A percentile compares a stretch with the other conserved stretches of the same genome.
These are phyloP conservation scores for Gelatoporia subvermispora DNA, from an alignment of 768 basidiomycete species.

Conservation along the genomic window DNA sequence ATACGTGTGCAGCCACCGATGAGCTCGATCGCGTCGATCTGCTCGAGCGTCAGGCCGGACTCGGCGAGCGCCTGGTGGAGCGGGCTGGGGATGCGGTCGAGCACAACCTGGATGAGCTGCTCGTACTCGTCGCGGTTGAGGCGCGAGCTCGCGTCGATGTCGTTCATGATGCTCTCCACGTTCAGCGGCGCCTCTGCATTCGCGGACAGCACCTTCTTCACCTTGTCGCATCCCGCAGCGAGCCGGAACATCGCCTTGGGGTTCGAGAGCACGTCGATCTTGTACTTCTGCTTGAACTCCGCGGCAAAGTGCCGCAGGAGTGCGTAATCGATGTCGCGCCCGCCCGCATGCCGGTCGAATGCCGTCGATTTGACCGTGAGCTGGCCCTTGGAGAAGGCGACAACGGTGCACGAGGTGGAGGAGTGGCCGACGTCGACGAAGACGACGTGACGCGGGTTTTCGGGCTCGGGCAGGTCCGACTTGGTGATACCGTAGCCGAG, in stretches of 20 bases:
- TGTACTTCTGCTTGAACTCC: constrained; percentile 96
- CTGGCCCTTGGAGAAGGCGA: constrained; percentile 93
- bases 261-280: constrained; percentile 88
- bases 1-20: constrained; percentile 92
- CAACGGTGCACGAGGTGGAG: constrained; percentile 78
- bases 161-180: constrained; percentile 96
- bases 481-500: constrained; percentile 99
- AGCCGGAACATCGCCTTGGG: constrained; percentile 95
- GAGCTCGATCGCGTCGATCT: constrained; percentile 89
- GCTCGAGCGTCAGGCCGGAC: constrained; percentile 74
- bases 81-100: constrained; percentile 72
- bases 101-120: constrained; percentile 64
- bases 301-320: constrained; percentile 84
- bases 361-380: constrained; percentile 83
- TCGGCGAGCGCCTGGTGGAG: constrained; percentile 75
- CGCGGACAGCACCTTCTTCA: constrained; percentile 96
- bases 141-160: constrained; percentile 86
- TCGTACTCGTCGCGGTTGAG: constrained; percentile 83
- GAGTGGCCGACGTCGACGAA: constrained; percentile 97
- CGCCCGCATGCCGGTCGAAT: constrained; percentile 91
- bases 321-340: constrained; percentile 92
- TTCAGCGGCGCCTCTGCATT: constrained; percentile 85
- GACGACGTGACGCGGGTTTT: constrained; percentile 79
- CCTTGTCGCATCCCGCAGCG: constrained; percentile 79
- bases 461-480: constrained; percentile 85